Evolutionary conservation across 306 rosid species (phyloP).

Genomic region (Dalbergia cochinchinensis): DNA sequence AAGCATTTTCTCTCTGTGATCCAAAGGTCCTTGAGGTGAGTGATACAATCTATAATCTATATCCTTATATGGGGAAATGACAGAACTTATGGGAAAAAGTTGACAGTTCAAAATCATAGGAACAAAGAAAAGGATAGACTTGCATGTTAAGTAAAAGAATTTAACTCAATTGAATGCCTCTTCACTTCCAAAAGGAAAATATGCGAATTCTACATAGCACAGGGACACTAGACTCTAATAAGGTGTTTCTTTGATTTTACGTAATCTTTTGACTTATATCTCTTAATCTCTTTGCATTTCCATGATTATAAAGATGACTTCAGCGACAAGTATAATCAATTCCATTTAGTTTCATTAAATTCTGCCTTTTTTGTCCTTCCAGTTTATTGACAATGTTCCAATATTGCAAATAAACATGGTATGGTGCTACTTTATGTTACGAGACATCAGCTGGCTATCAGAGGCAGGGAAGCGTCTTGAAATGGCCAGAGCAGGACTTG

Average conservation of each 20-base stretch:
- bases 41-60: slow-evolving; percentile 18
- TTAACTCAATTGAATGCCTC: not conserved
- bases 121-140: not conserved
- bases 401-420: slow-evolving; percentile 96
- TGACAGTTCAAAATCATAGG: slow-evolving; percentile 4
- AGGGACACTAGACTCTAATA: slow-evolving; percentile 10
- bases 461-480: slow-evolving; percentile 88
- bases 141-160: not conserved
- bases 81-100: slow-evolving; percentile 4
- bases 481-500: slow-evolving; percentile 75
- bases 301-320: slow-evolving; percentile 24
- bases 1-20: slow-evolving; percentile 75
- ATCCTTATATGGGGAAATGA: not conserved
- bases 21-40: slow-evolving; percentile 73
- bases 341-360: slow-evolving; percentile 21
- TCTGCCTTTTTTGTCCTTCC: slow-evolving; percentile 44
- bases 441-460: slow-evolving; percentile 80
- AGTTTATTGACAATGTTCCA: slow-evolving; percentile 92
- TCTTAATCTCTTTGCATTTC: not conserved
- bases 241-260: slow-evolving; percentile 12
- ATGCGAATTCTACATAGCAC: not conserved
- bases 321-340: not conserved
- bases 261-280: not conserved
- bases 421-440: slow-evolving; percentile 98
- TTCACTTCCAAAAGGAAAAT: not conserved